phyloP scores from a whole-genome alignment of 768 basidiomycete genomes.

The Gymnopilus dilepis region DNA sequence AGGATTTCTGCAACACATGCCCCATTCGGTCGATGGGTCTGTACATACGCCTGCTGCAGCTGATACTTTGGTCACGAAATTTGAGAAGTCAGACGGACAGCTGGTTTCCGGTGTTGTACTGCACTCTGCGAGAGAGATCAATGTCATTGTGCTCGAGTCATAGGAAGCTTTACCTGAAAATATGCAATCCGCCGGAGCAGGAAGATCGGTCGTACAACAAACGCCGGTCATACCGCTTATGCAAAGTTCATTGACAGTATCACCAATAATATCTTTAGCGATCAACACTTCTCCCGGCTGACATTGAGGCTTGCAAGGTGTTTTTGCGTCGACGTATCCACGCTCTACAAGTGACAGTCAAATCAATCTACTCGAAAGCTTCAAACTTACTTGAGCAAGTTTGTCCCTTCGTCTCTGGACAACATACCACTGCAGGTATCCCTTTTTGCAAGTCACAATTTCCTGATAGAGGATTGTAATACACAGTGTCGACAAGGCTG shows the following conservation, averaged over 20 bases:
- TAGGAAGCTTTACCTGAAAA: neutral
- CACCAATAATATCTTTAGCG: conserved; percentile 10
- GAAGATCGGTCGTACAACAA: conserved; percentile 8
- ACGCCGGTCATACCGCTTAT: conserved; percentile 2
- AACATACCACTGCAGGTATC: conserved; percentile 6
- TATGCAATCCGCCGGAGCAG: conserved; percentile 2
- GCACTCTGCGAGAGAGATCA: neutral
- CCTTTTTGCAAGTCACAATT: conserved; percentile 9
- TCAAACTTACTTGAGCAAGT: conserved; percentile 1
- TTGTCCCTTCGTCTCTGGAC: conserved; percentile 3
- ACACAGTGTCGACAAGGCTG: neutral
- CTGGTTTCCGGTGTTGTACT: neutral
- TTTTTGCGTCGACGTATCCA: conserved; percentile 1
- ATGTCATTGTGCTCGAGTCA: too few relatives aligned
- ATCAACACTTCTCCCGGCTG: neutral
- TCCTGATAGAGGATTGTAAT: conserved; percentile 6
- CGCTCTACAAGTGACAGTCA: neutral
- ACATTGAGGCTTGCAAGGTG: neutral
- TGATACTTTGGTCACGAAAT: neutral
- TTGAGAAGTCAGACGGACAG: conserved; percentile 1
- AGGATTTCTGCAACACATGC: conserved; percentile 3
- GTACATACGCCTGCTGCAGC: neutral
- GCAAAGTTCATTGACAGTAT: conserved; percentile 4
- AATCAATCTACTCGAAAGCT: neutral
- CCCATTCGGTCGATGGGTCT: neutral